Evolutionary conservation across 306 rosid genomes (phyloP), one percentile per base, ranked within the genome.

Genomic region (Ormosia emarginata): DNA sequence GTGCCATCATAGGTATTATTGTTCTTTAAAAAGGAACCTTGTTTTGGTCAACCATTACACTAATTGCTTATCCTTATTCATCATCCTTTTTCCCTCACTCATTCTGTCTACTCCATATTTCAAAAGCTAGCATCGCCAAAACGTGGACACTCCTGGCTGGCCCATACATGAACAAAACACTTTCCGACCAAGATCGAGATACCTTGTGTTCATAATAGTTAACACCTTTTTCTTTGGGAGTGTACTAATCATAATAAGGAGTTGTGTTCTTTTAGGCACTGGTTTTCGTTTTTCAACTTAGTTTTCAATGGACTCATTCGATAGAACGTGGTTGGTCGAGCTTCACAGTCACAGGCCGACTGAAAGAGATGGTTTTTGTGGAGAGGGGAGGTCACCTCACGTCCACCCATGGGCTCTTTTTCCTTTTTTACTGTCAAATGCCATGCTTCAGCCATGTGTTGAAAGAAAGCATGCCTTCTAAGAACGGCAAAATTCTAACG

Each of bases 31-130:
- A 83, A 86, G 85, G 83, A 53, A 70, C 63, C 74, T 79, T 83
- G 61, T 73, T 82, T 17, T 59, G 53, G 93, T 91, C 95, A 89
- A 89, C 88, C 81, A 84, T 75, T 78, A 56, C 77, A 73, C 87
- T 91, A 66, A 88, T 89, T 78, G 72, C 75, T 30, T 67, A 65
- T 56, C 83, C 86, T 39, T 79, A 55, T 67, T 84, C 80, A 34
- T 68, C 71, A 69, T 44, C 67, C 47, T 52, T 41, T 39, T 41
- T 59, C 72, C 49, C 56, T 8, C 76, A 1, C 37, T 32, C 14
- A 7, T 30, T 14, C 18, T 57, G 82, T 75, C 81, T 81, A 10
- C 46, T 59, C 78, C 53, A 80, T 79, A 72, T 57, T 65, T 57
- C 79, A 64, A 84, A 78, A 75, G 79, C 50, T 43, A 39, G 43